phyloP scores from a whole-genome alignment of 176 grass and related monocot species.

The Oryza brachyantha region DNA sequence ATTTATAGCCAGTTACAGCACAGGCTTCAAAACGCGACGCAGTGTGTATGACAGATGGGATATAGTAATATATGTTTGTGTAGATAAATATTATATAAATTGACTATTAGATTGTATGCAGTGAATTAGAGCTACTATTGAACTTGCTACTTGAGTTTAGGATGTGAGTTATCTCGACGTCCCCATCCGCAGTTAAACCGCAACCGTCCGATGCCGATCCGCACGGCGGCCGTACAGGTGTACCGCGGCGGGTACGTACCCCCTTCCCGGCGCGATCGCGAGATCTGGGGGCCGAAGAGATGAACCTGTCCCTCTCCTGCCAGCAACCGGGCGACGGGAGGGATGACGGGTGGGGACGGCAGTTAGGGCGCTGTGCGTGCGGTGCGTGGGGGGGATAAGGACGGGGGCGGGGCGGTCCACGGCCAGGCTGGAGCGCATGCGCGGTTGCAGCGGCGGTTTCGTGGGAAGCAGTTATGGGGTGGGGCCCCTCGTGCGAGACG shows the following conservation, averaged over 20 bases:
- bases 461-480: conserved; percentile 1
- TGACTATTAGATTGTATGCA: too few relatives aligned
- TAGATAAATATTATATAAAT: too few relatives aligned
- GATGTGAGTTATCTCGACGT: too few relatives aligned
- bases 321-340: background rate
- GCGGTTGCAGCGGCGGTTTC: background rate
- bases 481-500: background rate
- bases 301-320: background rate
- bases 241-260: conserved; percentile 20
- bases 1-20: too few relatives aligned
- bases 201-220: conserved; percentile 2
- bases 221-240: conserved; percentile 21
- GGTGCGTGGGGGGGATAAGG: background rate
- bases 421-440: conserved; percentile 42
- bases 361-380: background rate
- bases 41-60: too few relatives aligned
- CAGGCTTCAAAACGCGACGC: too few relatives aligned
- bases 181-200: background rate
- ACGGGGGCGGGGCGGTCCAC: background rate
- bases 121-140: too few relatives aligned
- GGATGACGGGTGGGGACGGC: conserved; percentile 26
- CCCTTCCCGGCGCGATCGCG: background rate
- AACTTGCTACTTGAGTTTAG: too few relatives aligned
- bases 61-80: too few relatives aligned
- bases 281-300: background rate